phyloP scores from a whole-genome alignment of 176 grass and related monocot genomes.

The Rhynchospora tenuis region DNA sequence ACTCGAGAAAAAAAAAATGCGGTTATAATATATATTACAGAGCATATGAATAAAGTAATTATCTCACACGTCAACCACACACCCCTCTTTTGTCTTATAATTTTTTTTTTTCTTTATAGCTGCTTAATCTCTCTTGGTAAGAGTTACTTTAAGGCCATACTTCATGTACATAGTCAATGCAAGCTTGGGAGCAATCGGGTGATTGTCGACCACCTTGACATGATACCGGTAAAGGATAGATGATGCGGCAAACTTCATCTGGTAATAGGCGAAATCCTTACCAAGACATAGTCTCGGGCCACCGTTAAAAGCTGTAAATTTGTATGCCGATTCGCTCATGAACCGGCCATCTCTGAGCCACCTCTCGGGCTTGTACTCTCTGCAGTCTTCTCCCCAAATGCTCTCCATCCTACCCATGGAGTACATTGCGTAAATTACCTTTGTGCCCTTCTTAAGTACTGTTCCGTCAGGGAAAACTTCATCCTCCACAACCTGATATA shows the following conservation, averaged over 20 bases:
- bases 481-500: slow-evolving; percentile 69
- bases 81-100: not conserved
- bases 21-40: not conserved
- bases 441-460: slow-evolving; percentile 83
- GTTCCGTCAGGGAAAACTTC: slow-evolving; percentile 93
- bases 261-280: slow-evolving; percentile 97
- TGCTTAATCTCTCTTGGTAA: slow-evolving; percentile 45
- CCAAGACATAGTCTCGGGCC: slow-evolving; percentile 82
- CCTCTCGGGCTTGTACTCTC: slow-evolving; percentile 82
- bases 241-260: slow-evolving; percentile 88
- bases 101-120: not conserved
- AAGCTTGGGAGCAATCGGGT: slow-evolving; percentile 72
- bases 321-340: slow-evolving; percentile 82
- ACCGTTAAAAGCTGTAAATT: slow-evolving; percentile 92
- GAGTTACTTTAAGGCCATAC: slow-evolving; percentile 75
- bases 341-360: slow-evolving; percentile 86
- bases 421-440: slow-evolving; percentile 89
- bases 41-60: slow-evolving; percentile 16
- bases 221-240: slow-evolving; percentile 67
- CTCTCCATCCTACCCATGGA: slow-evolving; percentile 92
- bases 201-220: slow-evolving; percentile 49
- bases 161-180: slow-evolving; percentile 98
- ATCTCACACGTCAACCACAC: not conserved
- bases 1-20: not conserved
- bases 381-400: slow-evolving; percentile 88